phyloP scores from a whole-genome alignment of 169 alveolate genomes.

The Besnoitia besnoiti region DNA sequence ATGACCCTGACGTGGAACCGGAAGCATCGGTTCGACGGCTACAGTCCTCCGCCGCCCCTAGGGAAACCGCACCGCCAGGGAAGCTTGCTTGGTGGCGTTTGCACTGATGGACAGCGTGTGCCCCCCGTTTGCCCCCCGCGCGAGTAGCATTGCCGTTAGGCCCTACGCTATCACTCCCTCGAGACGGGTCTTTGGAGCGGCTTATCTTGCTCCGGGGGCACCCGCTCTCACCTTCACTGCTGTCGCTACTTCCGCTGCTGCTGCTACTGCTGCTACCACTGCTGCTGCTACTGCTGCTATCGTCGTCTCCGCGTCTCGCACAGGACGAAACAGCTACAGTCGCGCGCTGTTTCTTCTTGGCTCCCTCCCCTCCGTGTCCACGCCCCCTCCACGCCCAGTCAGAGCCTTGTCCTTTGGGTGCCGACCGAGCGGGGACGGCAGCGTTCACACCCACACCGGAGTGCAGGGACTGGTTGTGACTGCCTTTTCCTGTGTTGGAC shows the following conservation, averaged over 20 bases:
- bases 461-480: not conserved
- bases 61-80: not conserved
- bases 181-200: not conserved
- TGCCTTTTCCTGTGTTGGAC: too few relatives aligned
- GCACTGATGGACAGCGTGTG: not conserved
- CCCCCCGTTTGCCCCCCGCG: not conserved
- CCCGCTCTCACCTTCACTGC: slow-evolving; percentile 18
- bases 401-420: not conserved
- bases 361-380: not conserved
- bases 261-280: slow-evolving; percentile 34
- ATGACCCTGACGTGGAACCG: not conserved
- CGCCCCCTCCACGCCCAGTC: slow-evolving; percentile 2
- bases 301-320: not conserved
- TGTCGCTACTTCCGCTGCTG: slow-evolving; percentile 11
- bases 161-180: not conserved
- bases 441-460: not conserved
- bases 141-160: not conserved
- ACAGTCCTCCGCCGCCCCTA: not conserved
- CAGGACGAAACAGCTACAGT: not conserved
- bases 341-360: not conserved
- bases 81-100: not conserved
- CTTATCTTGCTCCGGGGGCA: not conserved
- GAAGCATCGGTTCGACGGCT: not conserved
- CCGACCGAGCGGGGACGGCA: not conserved
- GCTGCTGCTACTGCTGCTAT: slow-evolving; percentile 31